phyloP scores from a whole-genome alignment of 2,329 filamentous ascomycete genomes.

The Graphilbum fragrans region DNA sequence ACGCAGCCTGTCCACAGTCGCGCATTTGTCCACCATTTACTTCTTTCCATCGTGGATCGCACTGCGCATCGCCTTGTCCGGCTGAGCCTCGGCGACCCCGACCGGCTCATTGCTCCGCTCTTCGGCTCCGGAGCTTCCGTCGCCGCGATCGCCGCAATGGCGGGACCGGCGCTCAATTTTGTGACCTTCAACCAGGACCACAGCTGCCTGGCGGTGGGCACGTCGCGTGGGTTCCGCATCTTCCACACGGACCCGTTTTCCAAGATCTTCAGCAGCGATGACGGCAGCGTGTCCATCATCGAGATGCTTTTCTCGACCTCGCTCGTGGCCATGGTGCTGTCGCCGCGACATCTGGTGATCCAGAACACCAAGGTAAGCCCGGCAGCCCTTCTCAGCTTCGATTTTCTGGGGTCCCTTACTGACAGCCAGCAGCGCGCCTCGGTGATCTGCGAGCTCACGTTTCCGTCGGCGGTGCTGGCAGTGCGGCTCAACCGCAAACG shows the following conservation, averaged over 20 bases:
- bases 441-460: constrained; percentile 96
- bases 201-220: constrained; percentile 90
- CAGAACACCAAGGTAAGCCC: constrained; percentile 85
- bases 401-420: not conserved
- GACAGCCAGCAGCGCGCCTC: constrained; percentile 41
- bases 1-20: no score
- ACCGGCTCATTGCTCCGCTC: not conserved
- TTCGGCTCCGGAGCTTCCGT: constrained; percentile 6
- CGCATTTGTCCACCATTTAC: no score
- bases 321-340: constrained; percentile 83
- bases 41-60: not conserved
- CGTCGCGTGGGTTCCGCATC: constrained; percentile 86
- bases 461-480: constrained; percentile 89
- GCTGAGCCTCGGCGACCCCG: constrained; percentile 1
- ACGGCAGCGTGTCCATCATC: constrained; percentile 89
- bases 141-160: constrained; percentile 33
- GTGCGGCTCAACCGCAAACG: constrained; percentile 91
- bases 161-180: constrained; percentile 75
- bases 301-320: constrained; percentile 99
- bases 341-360: constrained; percentile 83
- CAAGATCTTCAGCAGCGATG: constrained; percentile 87
- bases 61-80: not conserved
- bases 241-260: constrained; percentile 95
- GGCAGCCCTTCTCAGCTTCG: not conserved
- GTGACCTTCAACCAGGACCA: constrained; percentile 99